phyloP scores from a whole-genome alignment of 2,329 filamentous ascomycete genomes.

The Raffaelea deltoideospora region DNA sequence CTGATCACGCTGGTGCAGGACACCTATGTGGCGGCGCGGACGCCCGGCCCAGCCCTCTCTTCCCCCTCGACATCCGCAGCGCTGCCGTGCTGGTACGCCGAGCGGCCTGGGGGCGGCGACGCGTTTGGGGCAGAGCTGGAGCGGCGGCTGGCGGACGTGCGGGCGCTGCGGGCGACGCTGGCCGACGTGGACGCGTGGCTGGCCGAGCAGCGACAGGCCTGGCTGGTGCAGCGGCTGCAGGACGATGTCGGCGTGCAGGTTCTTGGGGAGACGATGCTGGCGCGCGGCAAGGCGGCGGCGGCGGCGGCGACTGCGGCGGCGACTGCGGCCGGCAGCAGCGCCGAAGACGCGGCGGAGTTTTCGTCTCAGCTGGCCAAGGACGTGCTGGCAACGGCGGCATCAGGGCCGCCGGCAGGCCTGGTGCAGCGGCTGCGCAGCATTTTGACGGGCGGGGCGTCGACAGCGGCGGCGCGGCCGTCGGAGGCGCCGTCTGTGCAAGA shows the following conservation, averaged over 20 bases:
- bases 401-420: too few species aligned
- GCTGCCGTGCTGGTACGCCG: conserved; percentile 35
- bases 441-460: too few species aligned
- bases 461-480: too few species aligned
- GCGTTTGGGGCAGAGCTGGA: conserved; percentile 35
- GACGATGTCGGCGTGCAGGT: conserved; percentile 9
- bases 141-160: conserved; percentile 30
- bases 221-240: conserved; percentile 20
- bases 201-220: conserved; percentile 33
- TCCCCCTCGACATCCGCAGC: conserved; percentile 11
- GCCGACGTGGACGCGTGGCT: conserved; percentile 33
- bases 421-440: too few species aligned
- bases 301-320: conserved; percentile 7
- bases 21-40: too few species aligned
- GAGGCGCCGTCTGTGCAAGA: too few species aligned
- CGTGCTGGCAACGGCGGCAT: too few species aligned
- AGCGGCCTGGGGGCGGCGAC: conserved; percentile 23
- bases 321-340: conserved; percentile 3
- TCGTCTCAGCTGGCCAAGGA: too few species aligned
- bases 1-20: conserved; percentile 29
- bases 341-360: too few species aligned
- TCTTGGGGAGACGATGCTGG: conserved; percentile 9
- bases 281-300: conserved; percentile 2
- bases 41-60: too few species aligned
- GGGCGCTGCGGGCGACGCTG: conserved; percentile 25